Evolutionary conservation across 495 filamentous ascomycete genomes (phyloP).

Genomic region (Tuber aestivum): DNA sequence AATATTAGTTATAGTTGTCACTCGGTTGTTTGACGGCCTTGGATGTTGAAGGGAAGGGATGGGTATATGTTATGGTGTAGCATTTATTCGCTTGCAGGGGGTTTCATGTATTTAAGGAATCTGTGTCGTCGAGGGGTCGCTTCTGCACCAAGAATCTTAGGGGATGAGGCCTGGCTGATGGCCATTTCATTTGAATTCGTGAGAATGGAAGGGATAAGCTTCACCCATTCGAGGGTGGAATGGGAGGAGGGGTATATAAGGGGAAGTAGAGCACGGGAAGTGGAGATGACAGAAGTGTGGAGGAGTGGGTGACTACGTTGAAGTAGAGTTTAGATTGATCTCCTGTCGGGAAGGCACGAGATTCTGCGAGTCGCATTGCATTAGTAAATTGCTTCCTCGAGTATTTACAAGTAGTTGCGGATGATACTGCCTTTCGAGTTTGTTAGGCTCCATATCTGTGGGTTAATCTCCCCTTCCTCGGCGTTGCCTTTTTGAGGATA

Average conservation of each 20-base stretch:
- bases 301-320: not conserved
- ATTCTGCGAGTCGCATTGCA: not conserved
- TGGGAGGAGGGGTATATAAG: not conserved
- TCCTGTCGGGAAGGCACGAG: not conserved
- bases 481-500: not conserved
- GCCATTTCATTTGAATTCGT: not conserved
- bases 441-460: not conserved
- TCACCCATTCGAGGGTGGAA: not conserved
- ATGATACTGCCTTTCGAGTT: not conserved
- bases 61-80: no score
- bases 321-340: not conserved
- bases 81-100: no score
- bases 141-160: not conserved
- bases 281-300: no score
- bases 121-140: no score
- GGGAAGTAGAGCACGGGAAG: not conserved
- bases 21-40: not conserved
- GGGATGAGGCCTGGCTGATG: not conserved
- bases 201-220: not conserved
- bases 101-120: no score
- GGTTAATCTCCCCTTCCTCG: not conserved
- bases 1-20: not conserved
- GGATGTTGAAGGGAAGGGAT: no score
- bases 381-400: not conserved
- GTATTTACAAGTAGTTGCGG: not conserved